Evolutionary conservation across 176 grass and related monocot species (phyloP), one percentile per base, ranked within the genome.

Genomic region (Avena eriantha): DNA sequence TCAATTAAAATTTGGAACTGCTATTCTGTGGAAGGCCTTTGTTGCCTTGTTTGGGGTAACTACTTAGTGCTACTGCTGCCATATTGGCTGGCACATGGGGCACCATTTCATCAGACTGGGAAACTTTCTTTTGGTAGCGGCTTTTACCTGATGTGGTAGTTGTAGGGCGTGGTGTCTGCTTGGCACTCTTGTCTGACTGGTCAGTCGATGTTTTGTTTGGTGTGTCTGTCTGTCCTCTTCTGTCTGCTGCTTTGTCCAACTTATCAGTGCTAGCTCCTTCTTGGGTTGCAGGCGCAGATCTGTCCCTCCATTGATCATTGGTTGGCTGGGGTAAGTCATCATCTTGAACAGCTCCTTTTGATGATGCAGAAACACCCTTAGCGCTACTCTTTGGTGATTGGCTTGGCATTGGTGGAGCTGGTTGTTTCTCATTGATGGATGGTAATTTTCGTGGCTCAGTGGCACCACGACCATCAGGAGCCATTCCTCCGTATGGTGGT

Each of bases 381-480:
- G 68, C 69, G 15, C 36, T 48, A 58, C 21, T 10, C 34, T 26
- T 46, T 85, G 43, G 59, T 67, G 83, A 17, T 68, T 78, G 58
- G 21, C 21, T 68, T 78, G 73, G 58, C 31, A 67, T 48, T 9
- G 8, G 73, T 85, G 46, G 46, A 47, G 31, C 4, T 36, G 47
- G 31, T 67, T 77, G 29, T 54, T 78, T 26, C 26, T 77, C 73
- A 77, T 67, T 77, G 5, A 53, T 49, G 26, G 33, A 36, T 73
- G 47, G 35, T 56, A 47, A 29, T 74, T 83, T 74, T 56, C 13
- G 41, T 73, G 55, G 34, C 14, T 70, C 33, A 39, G 23, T 43
- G 34, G 84, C 68, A 79, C 55, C 46, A 80, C n/a, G 43, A 64
- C 79, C 82, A 80, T 89, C 77, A 53, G 16, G 7, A 16, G 33